Percentiles rank a stretch among this genome's conserved stretches.
phyloP scores from a whole-genome alignment of 2,329 filamentous ascomycete species.

The Cryphonectria radicalis region DNA sequence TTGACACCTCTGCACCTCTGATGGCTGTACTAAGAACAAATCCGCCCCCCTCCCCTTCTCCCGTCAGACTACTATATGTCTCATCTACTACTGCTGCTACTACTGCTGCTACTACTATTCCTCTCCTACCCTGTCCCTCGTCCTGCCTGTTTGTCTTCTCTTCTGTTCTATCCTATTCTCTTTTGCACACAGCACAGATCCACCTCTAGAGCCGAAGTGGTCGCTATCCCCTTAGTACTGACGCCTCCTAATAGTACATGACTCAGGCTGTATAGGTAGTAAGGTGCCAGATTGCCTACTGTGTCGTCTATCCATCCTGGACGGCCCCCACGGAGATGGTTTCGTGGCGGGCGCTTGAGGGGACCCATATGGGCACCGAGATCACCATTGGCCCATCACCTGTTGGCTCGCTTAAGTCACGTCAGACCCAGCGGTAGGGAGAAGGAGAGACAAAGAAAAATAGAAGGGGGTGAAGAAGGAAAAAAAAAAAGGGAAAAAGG shows the following conservation, averaged over 20 bases:
- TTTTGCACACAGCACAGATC: background rate
- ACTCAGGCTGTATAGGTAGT: conserved; percentile 3
- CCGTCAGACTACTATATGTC: no score
- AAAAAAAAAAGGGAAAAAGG: no score
- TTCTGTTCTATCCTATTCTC: background rate
- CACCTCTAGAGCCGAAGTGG: background rate
- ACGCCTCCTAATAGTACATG: conserved; percentile 1
- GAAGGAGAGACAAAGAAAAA: background rate
- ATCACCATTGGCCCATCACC: background rate
- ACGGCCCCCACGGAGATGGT: background rate
- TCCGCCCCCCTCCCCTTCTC: background rate
- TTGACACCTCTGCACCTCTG: background rate
- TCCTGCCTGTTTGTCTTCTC: background rate
- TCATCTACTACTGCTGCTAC: background rate
- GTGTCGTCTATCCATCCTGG: background rate
- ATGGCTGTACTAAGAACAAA: background rate
- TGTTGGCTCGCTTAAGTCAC: background rate
- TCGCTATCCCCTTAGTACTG: background rate
- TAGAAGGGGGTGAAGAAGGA: background rate
- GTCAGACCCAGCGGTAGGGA: background rate
- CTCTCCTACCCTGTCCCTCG: no score
- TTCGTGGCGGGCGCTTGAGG: background rate
- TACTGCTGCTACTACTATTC: no score
- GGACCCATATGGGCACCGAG: conserved; percentile 3
- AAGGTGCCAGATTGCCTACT: background rate